Evolutionary conservation across 805 yeast species (phyloP), one percentile per base, ranked within the genome.

Genomic region (Lachancea quebecensis): DNA sequence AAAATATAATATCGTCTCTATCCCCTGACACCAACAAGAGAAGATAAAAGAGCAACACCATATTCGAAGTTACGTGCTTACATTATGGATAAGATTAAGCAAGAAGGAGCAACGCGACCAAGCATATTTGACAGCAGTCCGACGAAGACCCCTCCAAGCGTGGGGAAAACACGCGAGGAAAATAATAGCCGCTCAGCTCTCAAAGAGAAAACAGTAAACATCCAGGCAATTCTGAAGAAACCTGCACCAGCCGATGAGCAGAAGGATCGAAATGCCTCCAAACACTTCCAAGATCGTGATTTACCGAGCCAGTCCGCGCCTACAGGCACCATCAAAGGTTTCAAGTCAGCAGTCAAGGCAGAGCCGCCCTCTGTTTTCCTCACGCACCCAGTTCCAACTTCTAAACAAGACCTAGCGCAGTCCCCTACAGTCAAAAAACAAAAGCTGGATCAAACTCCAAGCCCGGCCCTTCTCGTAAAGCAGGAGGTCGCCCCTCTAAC

Each of bases 141-240:
- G 17, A 12, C 33, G 8, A 34, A 40, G 21, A 33, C 33, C n/a
- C 33, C 43, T 10, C 38, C 15, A 10, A 34, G 25, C 5, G n/a
- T 12, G 12, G 10, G 12, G 18, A 40, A 25, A 38, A 15, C 14
- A 16, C 34, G 9, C 30, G 17, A 12, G 28, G 38, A 16, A 34
- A 34, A 17, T 12, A 42, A 41, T 46, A 48, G 50, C 53, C 58
- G 60, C 55, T 56, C 51, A 52, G 54, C 58, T 29, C 36, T 53
- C 21, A 44, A 46, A 14, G 46, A 48, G 15, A 54, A 52, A 31
- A 43, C 53, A 18, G 32, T 48, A 10, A 53, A 54, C 25, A 42
- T 47, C 12, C 41, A 36, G 15, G 28, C 15, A 11, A 37, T 8
- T 21, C 15, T 28, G 6, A 27, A 29, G 18, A 28, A 33, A 15